phyloP scores from a whole-genome alignment of 345 rosid species.

The Eucalyptus sp. region DNA sequence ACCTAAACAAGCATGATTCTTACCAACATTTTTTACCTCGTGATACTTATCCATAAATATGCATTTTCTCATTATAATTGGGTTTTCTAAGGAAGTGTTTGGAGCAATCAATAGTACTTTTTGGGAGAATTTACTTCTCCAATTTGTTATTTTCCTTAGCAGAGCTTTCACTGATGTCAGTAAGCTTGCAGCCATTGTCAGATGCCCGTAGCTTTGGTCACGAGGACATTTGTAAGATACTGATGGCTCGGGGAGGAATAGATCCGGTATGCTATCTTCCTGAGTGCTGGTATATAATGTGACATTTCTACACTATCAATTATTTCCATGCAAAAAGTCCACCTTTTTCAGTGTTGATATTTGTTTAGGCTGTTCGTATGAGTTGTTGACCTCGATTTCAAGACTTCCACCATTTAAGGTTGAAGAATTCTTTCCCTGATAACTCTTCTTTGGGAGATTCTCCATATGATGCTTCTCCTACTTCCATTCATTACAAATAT shows the following conservation, averaged over 20 bases:
- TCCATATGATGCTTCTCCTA: background rate
- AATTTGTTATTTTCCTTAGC: background rate
- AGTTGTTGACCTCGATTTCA: background rate
- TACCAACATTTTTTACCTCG: background rate
- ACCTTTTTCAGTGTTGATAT: background rate
- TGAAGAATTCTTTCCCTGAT: background rate
- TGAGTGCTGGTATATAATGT: background rate
- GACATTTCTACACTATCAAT: background rate
- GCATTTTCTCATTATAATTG: background rate
- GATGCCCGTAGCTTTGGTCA: constrained; percentile 45
- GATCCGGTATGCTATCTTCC: constrained; percentile 30
- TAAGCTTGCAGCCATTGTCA: constrained; percentile 40
- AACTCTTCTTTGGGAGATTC: background rate
- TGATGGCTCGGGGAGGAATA: constrained; percentile 36
- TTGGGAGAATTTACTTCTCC: background rate
- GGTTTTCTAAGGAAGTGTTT: background rate
- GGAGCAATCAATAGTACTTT: background rate
- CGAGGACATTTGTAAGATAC: constrained; percentile 29
- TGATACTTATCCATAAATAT: background rate
- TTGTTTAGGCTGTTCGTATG: background rate
- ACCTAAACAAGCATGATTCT: background rate
- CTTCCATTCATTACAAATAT: background rate
- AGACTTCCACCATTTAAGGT: background rate
- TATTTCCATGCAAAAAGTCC: background rate
- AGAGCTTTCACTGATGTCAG: background rate